phyloP scores from a whole-genome alignment of 441 rosid genomes.

The Gossypium davidsonii region DNA sequence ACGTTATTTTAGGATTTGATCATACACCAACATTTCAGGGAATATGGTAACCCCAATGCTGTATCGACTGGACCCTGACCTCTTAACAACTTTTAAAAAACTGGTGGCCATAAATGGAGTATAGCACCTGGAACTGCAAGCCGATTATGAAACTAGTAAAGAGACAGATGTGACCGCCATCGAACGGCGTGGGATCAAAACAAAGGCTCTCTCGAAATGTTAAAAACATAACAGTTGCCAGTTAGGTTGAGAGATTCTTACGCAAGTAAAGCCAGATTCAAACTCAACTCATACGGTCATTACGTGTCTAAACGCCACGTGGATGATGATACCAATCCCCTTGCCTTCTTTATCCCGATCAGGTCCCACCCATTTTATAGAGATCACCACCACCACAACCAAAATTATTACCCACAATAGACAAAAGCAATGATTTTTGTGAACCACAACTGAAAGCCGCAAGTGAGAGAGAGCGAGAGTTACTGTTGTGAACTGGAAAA shows the following conservation, averaged over 20 bases:
- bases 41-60: neutral
- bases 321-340: slow-evolving; percentile 22
- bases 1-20: no score
- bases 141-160: no score
- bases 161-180: slow-evolving; percentile 9
- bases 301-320: slow-evolving; percentile 18
- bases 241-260: slow-evolving; percentile 8
- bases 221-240: neutral
- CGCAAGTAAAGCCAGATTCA: neutral
- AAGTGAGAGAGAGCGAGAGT: neutral
- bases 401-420: neutral
- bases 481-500: neutral
- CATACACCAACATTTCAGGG: no score
- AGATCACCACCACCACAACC: neutral
- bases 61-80: no score
- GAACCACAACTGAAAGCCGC: neutral
- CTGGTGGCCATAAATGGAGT: neutral
- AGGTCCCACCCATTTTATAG: neutral
- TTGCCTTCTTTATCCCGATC: neutral
- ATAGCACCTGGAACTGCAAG: neutral
- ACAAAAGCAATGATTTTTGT: neutral
- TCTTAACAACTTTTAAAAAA: no score
- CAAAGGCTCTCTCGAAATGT: neutral
- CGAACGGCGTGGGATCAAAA: slow-evolving; percentile 3
- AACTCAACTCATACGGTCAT: neutral